Conservation (phyloP, 129 eudicot genomes). For the Pittosporum tobira region DNA sequence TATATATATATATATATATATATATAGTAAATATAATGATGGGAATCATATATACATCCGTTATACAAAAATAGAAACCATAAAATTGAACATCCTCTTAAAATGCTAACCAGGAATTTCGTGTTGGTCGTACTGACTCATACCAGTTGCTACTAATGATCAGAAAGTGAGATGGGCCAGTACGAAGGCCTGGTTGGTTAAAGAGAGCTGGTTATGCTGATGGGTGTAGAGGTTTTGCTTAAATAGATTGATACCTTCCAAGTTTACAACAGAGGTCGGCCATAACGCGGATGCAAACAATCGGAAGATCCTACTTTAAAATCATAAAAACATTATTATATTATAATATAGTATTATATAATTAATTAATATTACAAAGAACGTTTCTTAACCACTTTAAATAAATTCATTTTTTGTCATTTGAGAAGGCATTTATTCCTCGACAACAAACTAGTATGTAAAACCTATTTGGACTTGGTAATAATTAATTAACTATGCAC, state of each 20-base stretch:
- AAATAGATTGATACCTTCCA: not conserved
- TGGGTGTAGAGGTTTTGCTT: not conserved
- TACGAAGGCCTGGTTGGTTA: too few species aligned
- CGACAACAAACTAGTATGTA: too few species aligned
- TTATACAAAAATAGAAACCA: not conserved
- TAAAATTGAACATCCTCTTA: not conserved
- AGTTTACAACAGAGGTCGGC: constrained; percentile 10
- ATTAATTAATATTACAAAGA: too few species aligned
- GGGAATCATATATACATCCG: not conserved
- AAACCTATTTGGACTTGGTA: too few species aligned
- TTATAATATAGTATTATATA: too few species aligned
- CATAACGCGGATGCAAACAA: constrained; percentile 3
- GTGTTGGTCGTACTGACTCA: constrained; percentile 28
- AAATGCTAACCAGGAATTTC: constrained; percentile 25
- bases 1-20: not conserved
- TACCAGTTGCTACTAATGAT: constrained; percentile 8
- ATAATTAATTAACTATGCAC: too few species aligned
- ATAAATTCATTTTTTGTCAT: too few species aligned
- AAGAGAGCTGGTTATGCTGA: too few species aligned
- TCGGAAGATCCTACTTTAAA: not conserved
- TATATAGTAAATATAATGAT: not conserved
- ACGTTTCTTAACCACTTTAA: too few species aligned
- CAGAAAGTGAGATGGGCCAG: not conserved
- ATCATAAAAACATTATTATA: too few species aligned
- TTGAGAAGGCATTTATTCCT: too few species aligned